Evolutionary conservation across 2,329 filamentous ascomycete genomes (phyloP), one percentile per base, ranked within the genome.

Genomic region (Escovopsis sp.): DNA sequence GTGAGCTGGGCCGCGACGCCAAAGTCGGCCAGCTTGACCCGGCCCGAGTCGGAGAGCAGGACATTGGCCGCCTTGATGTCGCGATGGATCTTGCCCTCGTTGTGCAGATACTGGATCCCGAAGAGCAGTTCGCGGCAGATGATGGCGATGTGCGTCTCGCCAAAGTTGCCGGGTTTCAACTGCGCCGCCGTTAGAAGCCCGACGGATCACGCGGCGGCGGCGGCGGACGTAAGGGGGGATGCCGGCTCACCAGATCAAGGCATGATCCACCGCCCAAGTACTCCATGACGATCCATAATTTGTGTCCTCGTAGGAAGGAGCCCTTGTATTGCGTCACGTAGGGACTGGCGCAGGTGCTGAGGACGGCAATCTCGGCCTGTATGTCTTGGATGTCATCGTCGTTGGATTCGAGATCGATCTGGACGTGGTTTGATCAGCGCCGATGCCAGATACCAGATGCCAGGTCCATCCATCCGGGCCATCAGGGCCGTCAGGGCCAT

Each of bases 241-340:
- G 7, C 39, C 12, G 36, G 32, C 70, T 54, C 74, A 94, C 85
- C 69, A 98, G 63, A 60, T 98, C 91, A 50, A 95, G 72, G 59
- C 91, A 95, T 15, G 91, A 96, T 35, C 91, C 91, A 49, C 91
- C 91, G 6, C 91, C 91, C 10, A 98, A 69, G 57, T 83, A 98
- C 63, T 98, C 91, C 91, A 98, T 98, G 45, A 96, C 86, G 57
- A 98, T 98, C 91, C 91, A 98, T 69, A 98, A 68, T 65, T 96
- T 98, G 59, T 88, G 84, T 26, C 91, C 91, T 52, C 85, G 79
- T n/a, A 96, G 74, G 61, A 96, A 98, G 58, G 88, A 95, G 19
- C 85, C 84, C 60, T 88, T 93, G 71, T 98, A 98, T 59, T 94
- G 85, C 12, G 91, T 96, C 52, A 98, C 87, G 61, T 83, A 93